Percentiles rank a stretch among this genome's conserved stretches.
Conservation (phyloP, 441 rosid genomes). For the Raphanus hybrid region DNA sequence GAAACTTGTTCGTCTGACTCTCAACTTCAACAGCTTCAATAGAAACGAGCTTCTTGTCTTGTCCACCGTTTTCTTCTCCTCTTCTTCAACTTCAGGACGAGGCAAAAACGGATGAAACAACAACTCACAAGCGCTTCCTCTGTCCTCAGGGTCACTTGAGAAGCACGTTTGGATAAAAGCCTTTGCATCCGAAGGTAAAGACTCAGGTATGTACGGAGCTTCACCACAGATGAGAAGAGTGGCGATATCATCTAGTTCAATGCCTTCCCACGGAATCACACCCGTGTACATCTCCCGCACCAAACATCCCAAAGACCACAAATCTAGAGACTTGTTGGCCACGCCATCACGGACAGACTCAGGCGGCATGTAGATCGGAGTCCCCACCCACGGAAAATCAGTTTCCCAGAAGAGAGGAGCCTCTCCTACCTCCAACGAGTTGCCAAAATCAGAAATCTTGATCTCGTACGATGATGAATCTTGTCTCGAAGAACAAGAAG, state of each 20-base stretch:
- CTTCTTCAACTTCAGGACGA: neutral
- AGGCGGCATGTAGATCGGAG: neutral
- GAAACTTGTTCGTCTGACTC: neutral
- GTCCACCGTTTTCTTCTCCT: neutral
- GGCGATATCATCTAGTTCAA: too few species aligned
- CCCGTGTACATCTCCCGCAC: neutral
- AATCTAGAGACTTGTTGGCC: neutral
- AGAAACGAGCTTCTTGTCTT: neutral
- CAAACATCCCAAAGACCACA: neutral
- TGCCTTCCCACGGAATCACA: neutral
- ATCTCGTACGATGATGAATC: neutral
- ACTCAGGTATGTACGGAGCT: neutral
- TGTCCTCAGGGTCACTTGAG: neutral
- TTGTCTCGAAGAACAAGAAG: neutral
- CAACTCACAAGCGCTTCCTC: neutral
- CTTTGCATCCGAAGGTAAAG: neutral
- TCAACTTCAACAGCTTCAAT: neutral
- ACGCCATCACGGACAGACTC: neutral
- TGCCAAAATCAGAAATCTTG: neutral
- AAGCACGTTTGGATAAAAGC: neutral
- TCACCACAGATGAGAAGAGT: neutral
- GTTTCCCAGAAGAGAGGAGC: neutral
- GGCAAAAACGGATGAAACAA: neutral
- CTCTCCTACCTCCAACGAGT: neutral
- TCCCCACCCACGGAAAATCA: neutral